Base-by-base conservation (phyloP, 257 asterid genomes). In the Avicennia marina region DNA sequence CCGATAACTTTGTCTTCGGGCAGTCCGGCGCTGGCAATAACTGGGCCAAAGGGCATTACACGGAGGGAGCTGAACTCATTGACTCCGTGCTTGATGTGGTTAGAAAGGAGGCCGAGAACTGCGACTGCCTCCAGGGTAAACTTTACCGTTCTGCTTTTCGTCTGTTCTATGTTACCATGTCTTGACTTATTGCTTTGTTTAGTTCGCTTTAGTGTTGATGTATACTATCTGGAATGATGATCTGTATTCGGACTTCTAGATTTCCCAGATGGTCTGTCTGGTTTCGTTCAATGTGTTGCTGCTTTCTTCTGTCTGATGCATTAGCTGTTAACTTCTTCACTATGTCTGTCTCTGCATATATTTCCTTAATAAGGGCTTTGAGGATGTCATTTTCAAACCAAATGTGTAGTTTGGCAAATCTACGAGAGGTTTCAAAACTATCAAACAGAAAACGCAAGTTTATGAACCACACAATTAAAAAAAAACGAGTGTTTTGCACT, bases 81-180 rank as follows among this genome's bases (percentile, higher is more conserved):
- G 82, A 76, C 45, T 72, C 82, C 20, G 82, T 76, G 66, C 76
- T 76, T n/a, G 82, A 76, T 50, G 82, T 76, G 9, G 82, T 76
- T 0, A 65, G 82, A 67, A 76, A 76, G 72, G 82, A 76, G 60
- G 79, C 79, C 3, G 82, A 76, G 63, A 76, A 76, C 54, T 76
- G 82, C 47, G 82, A 76, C 56, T 76, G 82, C 19, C 69, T 76
- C n/a, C 82, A 77, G 68, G 83, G 83, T 77, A 55, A 47, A 16
- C 4, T 15, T 46, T 42, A 9, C 51, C 12, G 4, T 38, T 43
- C 56, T 51, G 40, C 56, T 53, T 53, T 31, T 38, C 8, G 18
- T 5, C 21, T 19, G 13, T 43, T 10, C 33, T 2, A 3, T n/a
- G n/a, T n/a, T n/a, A n/a, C n/a, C n/a, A n/a, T n/a, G n/a, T n/a